Evolutionary conservation across 306 rosid species (phyloP).

Genomic region (Mimosa bimucronata): DNA sequence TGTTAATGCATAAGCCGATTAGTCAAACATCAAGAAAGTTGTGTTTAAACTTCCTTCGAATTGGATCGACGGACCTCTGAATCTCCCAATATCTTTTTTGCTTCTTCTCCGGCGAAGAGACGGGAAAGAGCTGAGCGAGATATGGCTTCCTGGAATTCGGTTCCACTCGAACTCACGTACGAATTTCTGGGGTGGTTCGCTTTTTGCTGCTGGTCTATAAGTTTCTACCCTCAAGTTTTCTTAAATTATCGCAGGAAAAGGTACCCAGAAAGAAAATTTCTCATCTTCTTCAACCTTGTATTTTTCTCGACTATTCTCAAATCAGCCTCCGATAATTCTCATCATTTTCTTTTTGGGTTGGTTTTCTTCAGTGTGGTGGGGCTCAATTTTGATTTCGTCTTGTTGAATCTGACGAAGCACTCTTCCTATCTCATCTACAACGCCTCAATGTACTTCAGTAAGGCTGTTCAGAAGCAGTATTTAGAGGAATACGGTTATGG

Average conservation of each 20-base stretch:
- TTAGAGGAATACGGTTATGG: conserved; percentile 64
- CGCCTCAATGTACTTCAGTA: conserved; percentile 85
- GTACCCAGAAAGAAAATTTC: conserved; percentile 25
- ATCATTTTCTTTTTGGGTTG: neutral
- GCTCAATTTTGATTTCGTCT: conserved; percentile 82
- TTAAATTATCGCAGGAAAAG: conserved; percentile 89
- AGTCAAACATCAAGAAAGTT: neutral
- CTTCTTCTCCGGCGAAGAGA: neutral
- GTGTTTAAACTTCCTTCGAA: neutral
- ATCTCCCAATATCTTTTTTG: neutral
- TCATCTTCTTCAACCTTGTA: neutral
- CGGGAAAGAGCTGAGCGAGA: neutral
- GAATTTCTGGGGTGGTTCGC: conserved; percentile 82
- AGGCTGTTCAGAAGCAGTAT: conserved; percentile 77
- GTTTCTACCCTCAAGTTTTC: conserved; percentile 89
- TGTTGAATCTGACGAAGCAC: conserved; percentile 87
- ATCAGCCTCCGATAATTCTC: neutral
- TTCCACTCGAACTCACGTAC: conserved; percentile 64
- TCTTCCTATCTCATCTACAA: conserved; percentile 85
- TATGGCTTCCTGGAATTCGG: conserved; percentile 89
- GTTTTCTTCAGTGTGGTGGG: conserved; percentile 73
- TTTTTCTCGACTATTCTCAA: neutral
- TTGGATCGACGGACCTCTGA: neutral
- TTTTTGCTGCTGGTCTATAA: conserved; percentile 72
- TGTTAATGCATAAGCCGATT: neutral